Conservation (phyloP, 345 rosid genomes). For the Eucalyptus curtisii region DNA sequence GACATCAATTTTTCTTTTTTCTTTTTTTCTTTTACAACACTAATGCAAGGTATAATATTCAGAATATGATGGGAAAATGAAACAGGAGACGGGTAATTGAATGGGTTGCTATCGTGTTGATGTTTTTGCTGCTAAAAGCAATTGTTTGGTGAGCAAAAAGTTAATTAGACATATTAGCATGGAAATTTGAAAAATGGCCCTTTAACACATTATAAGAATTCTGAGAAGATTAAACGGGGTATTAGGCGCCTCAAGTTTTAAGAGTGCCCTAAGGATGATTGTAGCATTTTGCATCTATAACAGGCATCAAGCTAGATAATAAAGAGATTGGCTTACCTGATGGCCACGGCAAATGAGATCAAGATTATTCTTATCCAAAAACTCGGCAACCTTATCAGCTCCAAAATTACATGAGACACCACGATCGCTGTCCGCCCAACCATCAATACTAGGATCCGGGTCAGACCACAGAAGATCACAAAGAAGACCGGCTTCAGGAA, state of each 20-base stretch:
- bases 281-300: neutral
- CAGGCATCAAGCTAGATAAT: neutral
- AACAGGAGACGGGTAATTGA: neutral
- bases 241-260: neutral
- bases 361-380: constrained; percentile 82
- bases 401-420: constrained; percentile 95
- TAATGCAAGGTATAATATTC: neutral
- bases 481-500: constrained; percentile 88
- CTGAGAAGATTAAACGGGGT: neutral
- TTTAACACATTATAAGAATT: neutral
- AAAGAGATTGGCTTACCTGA: constrained; percentile 45
- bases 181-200: neutral
- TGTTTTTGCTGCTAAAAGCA: neutral
- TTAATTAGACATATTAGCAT: neutral
- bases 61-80: neutral
- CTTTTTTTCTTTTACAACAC: neutral
- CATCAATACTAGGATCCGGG: constrained; percentile 58
- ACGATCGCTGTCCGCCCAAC: constrained; percentile 86
- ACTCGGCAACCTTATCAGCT: constrained; percentile 67
- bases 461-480: constrained; percentile 99
- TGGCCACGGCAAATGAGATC: constrained; percentile 98
- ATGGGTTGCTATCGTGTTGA: neutral
- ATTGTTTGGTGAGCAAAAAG: neutral
- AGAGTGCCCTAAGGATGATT: neutral
- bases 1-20: neutral